phyloP scores from a whole-genome alignment of 352 stramenopile species.

The Detonula confervacea region DNA sequence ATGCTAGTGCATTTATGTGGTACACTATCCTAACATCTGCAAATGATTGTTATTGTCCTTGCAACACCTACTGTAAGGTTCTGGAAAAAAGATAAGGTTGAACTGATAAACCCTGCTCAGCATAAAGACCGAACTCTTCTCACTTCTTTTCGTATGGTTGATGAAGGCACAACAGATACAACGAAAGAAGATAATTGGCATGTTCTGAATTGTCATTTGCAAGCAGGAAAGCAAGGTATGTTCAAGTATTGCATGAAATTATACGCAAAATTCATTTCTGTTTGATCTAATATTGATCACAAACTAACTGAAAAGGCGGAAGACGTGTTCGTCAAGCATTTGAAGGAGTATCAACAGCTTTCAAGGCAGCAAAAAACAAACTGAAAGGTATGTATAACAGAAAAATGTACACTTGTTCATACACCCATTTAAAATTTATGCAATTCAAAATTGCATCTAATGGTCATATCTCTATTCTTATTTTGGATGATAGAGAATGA shows the following conservation, averaged over 20 bases:
- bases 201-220: conserved; percentile 86
- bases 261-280: too few relatives aligned
- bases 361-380: conserved; percentile 74
- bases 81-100: conserved; percentile 78
- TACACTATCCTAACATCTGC: too few relatives aligned
- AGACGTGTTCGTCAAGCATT: conserved; percentile 79
- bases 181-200: conserved; percentile 57
- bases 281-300: too few relatives aligned
- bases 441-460: not conserved
- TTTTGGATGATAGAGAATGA: conserved; percentile 35
- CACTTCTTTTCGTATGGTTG: conserved; percentile 67
- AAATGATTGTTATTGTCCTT: too few relatives aligned
- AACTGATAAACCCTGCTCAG: conserved; percentile 60
- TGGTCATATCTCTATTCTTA: too few relatives aligned
- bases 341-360: conserved; percentile 68
- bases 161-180: conserved; percentile 13
- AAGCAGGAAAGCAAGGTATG: conserved; percentile 79
- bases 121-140: conserved; percentile 82
- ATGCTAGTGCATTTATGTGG: too few relatives aligned
- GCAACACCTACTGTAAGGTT: too few relatives aligned
- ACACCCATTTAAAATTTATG: not conserved
- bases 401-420: too few relatives aligned
- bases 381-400: conserved; percentile 66
- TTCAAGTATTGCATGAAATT: too few relatives aligned
- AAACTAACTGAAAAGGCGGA: too few relatives aligned